These are phyloP conservation scores for Epicoccum sorghinum DNA, from an alignment of 2,329 filamentous ascomycete species.

Conservation along the genomic window DNA sequence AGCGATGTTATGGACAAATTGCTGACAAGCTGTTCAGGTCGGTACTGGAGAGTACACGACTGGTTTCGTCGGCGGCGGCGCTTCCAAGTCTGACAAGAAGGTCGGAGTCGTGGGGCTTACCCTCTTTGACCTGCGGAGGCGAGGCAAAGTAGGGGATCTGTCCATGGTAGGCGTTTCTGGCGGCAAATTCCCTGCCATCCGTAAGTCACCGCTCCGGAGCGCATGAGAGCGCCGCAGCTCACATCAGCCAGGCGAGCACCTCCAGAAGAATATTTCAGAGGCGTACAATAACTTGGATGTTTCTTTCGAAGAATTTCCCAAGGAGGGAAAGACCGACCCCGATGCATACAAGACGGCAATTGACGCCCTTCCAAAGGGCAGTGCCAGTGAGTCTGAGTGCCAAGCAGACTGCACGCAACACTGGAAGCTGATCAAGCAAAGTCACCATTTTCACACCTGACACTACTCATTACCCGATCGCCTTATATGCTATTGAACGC, in stretches of 20 bases:
- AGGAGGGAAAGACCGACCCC: constrained; percentile 74
- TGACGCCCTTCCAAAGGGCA: constrained; percentile 78
- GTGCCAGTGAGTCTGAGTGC: constrained; percentile 62
- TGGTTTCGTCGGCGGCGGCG: constrained; percentile 83
- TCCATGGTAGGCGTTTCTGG: constrained; percentile 91
- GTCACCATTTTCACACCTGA: constrained; percentile 95
- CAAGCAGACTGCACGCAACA: background rate
- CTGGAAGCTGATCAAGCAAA: constrained; percentile 11
- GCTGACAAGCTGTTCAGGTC: constrained; percentile 56
- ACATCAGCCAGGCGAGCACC: constrained; percentile 70
- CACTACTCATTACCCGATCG: constrained; percentile 90
- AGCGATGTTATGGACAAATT: background rate
- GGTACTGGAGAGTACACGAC: constrained; percentile 98
- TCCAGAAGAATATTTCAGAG: constrained; percentile 84
- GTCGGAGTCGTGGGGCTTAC: constrained; percentile 91
- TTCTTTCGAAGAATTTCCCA: constrained; percentile 81
- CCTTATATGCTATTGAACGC: constrained; percentile 87
- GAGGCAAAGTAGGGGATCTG: constrained; percentile 85
- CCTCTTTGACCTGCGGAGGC: constrained; percentile 83
- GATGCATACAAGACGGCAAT: constrained; percentile 90
- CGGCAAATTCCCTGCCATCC: constrained; percentile 88
- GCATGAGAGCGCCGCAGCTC: constrained; percentile 15
- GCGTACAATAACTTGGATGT: constrained; percentile 90
- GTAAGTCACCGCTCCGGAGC: constrained; percentile 57
- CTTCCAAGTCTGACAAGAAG: constrained; percentile 92